Conservation (phyloP, 2,329 filamentous ascomycete genomes). For the Allantophomopsis cytisporea region DNA sequence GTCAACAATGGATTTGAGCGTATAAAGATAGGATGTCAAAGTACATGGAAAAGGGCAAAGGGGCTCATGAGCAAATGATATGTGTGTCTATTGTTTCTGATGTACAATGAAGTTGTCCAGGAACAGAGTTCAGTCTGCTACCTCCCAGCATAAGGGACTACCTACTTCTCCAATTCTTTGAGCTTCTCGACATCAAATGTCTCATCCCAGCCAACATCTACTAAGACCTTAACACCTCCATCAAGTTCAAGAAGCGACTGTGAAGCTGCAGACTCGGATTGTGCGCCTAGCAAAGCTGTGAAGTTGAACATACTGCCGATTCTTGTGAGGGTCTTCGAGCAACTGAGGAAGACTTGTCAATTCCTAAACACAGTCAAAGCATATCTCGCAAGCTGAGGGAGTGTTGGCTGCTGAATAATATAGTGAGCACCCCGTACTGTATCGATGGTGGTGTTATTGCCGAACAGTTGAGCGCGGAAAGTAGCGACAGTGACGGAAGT, state of each 20-base stretch:
- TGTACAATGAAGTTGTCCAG: background rate
- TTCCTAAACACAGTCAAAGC: background rate
- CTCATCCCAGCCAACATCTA: constrained; percentile 95
- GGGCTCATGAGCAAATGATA: too few species aligned
- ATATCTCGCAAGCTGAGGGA: too few species aligned
- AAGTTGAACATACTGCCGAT: constrained; percentile 75
- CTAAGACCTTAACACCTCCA: constrained; percentile 86
- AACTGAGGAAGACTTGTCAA: background rate
- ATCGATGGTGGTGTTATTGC: too few species aligned
- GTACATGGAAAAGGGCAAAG: too few species aligned
- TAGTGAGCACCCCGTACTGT: too few species aligned
- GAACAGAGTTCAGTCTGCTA: too few species aligned
- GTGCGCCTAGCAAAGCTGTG: constrained; percentile 80
- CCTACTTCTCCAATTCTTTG: constrained; percentile 78
- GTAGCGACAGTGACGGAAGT: too few species aligned
- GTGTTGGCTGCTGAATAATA: too few species aligned
- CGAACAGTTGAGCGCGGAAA: too few species aligned
- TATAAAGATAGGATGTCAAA: too few species aligned
- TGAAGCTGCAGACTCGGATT: constrained; percentile 73
- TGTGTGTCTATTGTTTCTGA: background rate
- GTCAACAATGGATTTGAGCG: too few species aligned
- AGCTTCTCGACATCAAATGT: constrained; percentile 73
- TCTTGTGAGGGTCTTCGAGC: background rate
- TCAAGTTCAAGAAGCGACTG: constrained; percentile 96
- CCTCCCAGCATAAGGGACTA: constrained; percentile 2